These are phyloP conservation scores for Cystobasidium sp. DNA, from an alignment of 1,284 basidiomycete genomes.

Conservation along the genomic window DNA sequence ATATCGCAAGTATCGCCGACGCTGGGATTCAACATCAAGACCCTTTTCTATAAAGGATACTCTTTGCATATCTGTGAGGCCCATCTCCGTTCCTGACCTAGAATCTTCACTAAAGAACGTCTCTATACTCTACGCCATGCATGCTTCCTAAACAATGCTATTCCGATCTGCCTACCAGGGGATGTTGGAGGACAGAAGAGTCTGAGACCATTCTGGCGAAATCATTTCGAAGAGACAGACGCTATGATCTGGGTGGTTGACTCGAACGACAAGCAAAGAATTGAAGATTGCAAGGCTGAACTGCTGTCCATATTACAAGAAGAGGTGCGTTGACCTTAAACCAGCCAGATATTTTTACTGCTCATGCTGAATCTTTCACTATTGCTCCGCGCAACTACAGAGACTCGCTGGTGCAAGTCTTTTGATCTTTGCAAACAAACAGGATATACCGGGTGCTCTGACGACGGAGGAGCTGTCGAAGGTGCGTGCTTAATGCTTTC, in stretches of 20 bases:
- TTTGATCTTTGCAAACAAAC: constrained; percentile 98
- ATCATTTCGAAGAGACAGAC: constrained; percentile 99
- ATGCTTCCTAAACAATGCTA: neutral
- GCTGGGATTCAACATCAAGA: constrained; percentile 98
- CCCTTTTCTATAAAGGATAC: constrained; percentile 84
- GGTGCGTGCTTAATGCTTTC: constrained; percentile 63
- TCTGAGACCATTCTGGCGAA: constrained; percentile 95
- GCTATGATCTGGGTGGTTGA: constrained; percentile 99
- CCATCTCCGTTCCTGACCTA: no score
- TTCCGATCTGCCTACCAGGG: constrained; percentile 62
- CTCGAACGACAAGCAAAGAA: constrained; percentile 84
- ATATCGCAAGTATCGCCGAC: constrained; percentile 88
- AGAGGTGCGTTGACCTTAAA: no score
- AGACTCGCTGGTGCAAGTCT: constrained; percentile 90
- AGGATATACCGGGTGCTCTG: constrained; percentile 89
- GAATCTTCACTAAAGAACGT: no score
- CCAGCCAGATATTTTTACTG: no score
- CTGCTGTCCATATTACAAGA: constrained; percentile 82
- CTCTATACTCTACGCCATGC: no score
- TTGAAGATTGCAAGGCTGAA: constrained; percentile 86
- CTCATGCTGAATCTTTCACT: no score
- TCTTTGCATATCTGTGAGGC: constrained; percentile 89
- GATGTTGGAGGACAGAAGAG: constrained; percentile 97
- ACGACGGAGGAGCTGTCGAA: constrained; percentile 77
- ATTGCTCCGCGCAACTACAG: constrained; percentile 59